phyloP scores from a whole-genome alignment of 495 filamentous ascomycete genomes.

The Amphirosellinia nigrospora region DNA sequence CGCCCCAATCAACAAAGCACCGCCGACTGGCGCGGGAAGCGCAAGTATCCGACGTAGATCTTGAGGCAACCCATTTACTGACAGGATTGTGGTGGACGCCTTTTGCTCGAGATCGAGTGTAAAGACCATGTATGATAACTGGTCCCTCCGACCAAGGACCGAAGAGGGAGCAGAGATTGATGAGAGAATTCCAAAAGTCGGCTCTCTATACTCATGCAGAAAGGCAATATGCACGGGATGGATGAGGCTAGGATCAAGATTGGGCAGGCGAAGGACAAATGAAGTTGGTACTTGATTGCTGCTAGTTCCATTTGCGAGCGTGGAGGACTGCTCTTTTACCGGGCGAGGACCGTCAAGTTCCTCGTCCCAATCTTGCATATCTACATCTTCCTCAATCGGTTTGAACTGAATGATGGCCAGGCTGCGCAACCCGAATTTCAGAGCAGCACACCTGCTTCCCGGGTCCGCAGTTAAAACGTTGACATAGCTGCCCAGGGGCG shows the following conservation, averaged over 20 bases:
- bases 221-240: constrained; percentile 93
- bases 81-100: constrained; percentile 90
- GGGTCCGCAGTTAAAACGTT: constrained; percentile 89
- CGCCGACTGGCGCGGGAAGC: constrained; percentile 84
- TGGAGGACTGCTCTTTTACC: constrained; percentile 47
- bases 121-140: constrained; percentile 88
- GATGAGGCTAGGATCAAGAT: constrained; percentile 83
- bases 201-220: constrained; percentile 95
- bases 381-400: constrained; percentile 85
- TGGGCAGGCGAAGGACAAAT: constrained; percentile 84
- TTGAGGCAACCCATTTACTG: constrained; percentile 82
- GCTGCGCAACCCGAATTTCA: constrained; percentile 88
- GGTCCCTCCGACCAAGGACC: constrained; percentile 83
- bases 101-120: constrained; percentile 93
- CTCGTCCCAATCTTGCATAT: constrained; percentile 85
- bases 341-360: constrained; percentile 69
- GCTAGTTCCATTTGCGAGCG: constrained; percentile 61
- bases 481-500: constrained; percentile 68
- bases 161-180: constrained; percentile 72
- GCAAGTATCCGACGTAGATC: constrained; percentile 87
- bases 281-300: constrained; percentile 73
- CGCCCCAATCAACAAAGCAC: constrained; percentile 81
- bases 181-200: constrained; percentile 93
- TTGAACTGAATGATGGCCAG: constrained; percentile 94
- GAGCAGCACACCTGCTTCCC: constrained; percentile 86